Percentiles rank a stretch among this genome's conserved stretches.
These are phyloP conservation scores for Phtheirospermum japonicum DNA, from an alignment of 257 asterid species.

Conservation along the genomic window DNA sequence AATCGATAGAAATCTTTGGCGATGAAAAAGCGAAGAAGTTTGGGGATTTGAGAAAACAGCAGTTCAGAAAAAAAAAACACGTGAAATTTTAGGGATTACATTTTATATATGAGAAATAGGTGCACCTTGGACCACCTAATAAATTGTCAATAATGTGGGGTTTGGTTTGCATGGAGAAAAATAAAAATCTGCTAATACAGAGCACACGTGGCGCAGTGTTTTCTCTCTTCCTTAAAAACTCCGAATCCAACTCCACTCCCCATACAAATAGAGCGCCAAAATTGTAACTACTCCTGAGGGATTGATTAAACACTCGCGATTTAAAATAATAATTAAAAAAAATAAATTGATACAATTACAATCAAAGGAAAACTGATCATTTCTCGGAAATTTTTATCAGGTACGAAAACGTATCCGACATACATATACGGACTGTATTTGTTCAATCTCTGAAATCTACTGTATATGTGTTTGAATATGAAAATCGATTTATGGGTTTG, in stretches of 20 bases:
- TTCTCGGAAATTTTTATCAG: constrained; percentile 14
- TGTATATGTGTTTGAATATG: background rate
- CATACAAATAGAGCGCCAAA: constrained; percentile 19
- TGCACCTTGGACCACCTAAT: too few relatives aligned
- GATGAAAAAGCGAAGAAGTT: too few relatives aligned
- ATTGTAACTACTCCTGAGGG: constrained; percentile 23
- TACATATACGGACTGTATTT: constrained; percentile 3
- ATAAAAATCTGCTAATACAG: constrained; percentile 4
- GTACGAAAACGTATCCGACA: constrained; percentile 18
- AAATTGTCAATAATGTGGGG: too few relatives aligned
- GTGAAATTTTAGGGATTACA: too few relatives aligned
- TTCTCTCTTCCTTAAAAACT: constrained; percentile 34
- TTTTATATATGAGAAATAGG: too few relatives aligned
- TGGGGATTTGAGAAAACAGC: too few relatives aligned
- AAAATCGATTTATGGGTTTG: background rate
- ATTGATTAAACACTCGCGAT: constrained; percentile 14
- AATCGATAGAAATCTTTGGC: too few relatives aligned
- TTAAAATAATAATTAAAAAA: background rate
- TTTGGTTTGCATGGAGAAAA: too few relatives aligned
- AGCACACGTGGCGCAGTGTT: constrained; percentile 31
- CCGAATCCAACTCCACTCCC: constrained; percentile 37
- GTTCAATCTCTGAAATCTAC: background rate
- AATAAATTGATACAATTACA: background rate
- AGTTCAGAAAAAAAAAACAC: too few relatives aligned
- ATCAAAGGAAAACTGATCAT: background rate